Conservation (phyloP, 2,329 filamentous ascomycete species). For the Fonsecaea nubica region DNA sequence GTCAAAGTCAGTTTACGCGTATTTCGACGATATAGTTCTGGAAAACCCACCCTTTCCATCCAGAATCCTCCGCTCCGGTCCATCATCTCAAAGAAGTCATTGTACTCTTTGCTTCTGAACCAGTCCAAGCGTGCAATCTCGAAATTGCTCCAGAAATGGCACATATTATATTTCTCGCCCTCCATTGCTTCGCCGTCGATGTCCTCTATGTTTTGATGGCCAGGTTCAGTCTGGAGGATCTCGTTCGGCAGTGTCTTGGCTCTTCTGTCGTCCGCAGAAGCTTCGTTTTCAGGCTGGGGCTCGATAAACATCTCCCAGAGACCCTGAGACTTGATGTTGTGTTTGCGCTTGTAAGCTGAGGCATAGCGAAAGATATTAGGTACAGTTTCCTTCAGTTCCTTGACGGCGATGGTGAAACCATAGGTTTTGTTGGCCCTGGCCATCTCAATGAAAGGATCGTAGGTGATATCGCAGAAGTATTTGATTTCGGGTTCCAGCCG, state of each 20-base stretch:
- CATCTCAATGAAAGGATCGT: slow-evolving; percentile 97
- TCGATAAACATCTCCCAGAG: slow-evolving; percentile 99
- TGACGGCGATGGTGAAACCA: slow-evolving; percentile 97
- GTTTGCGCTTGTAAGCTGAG: slow-evolving; percentile 92
- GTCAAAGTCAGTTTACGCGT: slow-evolving; percentile 41
- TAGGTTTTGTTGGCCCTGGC: slow-evolving; percentile 95
- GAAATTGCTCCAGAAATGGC: slow-evolving; percentile 99
- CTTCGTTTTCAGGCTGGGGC: slow-evolving; percentile 63
- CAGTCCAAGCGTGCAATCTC: slow-evolving; percentile 94
- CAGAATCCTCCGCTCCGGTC: slow-evolving; percentile 97
- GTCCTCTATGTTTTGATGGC: slow-evolving; percentile 72
- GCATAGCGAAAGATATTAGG: slow-evolving; percentile 99
- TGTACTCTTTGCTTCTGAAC: slow-evolving; percentile 96
- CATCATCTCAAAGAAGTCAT: slow-evolving; percentile 99
- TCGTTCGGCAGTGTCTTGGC: slow-evolving; percentile 79
- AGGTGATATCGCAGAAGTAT: slow-evolving; percentile 99
- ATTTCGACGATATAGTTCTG: slow-evolving; percentile 5
- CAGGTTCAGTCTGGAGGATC: slow-evolving; percentile 76
- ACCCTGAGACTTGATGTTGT: slow-evolving; percentile 88
- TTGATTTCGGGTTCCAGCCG: slow-evolving; percentile 98
- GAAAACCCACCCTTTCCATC: slow-evolving; percentile 87
- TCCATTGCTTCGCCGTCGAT: slow-evolving; percentile 95
- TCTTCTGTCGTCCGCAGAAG: slow-evolving; percentile 62
- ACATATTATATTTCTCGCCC: slow-evolving; percentile 99
- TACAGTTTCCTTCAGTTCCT: slow-evolving; percentile 95